phyloP scores from a whole-genome alignment of 1,284 basidiomycete species.

The Sanghuangporus sanghuang region DNA sequence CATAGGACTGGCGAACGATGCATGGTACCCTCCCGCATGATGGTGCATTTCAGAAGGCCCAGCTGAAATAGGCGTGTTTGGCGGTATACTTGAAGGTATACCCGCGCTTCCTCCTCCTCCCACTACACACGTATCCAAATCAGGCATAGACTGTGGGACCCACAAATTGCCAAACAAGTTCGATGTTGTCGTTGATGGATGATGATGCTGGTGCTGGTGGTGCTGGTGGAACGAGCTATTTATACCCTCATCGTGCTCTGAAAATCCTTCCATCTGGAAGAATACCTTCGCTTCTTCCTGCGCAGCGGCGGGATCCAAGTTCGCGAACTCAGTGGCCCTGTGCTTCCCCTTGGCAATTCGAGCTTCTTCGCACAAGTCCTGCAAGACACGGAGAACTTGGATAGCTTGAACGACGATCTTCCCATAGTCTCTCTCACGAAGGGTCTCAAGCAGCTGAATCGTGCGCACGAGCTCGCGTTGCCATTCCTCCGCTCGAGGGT shows the following conservation, averaged over 20 bases:
- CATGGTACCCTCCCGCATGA: neutral
- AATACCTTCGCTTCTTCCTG: neutral
- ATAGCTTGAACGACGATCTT: constrained; percentile 10
- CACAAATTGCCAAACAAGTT: neutral
- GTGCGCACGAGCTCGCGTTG: neutral
- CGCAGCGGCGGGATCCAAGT: neutral
- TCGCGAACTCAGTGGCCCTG: neutral
- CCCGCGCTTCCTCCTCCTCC: neutral
- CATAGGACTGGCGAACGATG: neutral
- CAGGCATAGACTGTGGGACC: neutral
- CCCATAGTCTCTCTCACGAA: constrained; percentile 4
- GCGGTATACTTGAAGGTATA: neutral
- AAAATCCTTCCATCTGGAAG: neutral
- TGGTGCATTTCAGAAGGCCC: neutral
- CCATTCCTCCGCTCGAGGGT: constrained; percentile 6
- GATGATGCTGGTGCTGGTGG: too few relatives aligned
- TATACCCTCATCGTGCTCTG: neutral
- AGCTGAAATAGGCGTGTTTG: neutral
- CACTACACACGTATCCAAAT: neutral
- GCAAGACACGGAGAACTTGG: constrained; percentile 3
- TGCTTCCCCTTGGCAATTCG: neutral
- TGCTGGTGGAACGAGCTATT: too few relatives aligned
- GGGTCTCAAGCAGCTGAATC: constrained; percentile 6
- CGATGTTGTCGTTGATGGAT: neutral
- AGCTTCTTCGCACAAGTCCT: neutral